Percentiles rank a stretch among this genome's conserved stretches.
Evolutionary conservation across 768 basidiomycete species (phyloP).

Genomic region (Mycena capillaripes): DNA sequence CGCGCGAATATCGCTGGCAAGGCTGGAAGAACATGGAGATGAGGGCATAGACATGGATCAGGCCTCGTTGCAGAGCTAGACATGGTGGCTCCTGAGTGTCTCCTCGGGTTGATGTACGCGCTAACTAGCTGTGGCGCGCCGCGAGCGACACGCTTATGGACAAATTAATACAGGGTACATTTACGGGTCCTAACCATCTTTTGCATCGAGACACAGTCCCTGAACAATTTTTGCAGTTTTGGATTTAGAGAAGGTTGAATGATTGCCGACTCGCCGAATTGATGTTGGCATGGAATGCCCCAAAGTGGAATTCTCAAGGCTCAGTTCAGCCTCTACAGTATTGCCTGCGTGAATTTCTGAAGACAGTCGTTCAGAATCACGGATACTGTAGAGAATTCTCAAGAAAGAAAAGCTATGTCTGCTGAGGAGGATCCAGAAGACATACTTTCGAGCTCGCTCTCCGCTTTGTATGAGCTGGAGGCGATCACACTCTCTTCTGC

Average conservation of each 20-base stretch:
- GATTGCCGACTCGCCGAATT: neutral
- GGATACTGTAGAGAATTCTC: no score
- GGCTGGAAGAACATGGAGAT: neutral
- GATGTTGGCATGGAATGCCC: neutral
- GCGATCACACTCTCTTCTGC: conserved; percentile 73
- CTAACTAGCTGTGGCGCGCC: no score
- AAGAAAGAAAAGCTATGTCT: neutral
- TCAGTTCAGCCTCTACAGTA: no score
- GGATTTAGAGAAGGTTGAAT: neutral
- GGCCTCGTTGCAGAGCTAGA: neutral
- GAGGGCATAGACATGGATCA: neutral
- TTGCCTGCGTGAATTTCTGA: no score
- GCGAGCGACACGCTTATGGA: no score
- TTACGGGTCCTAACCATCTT: no score
- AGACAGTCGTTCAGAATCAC: no score
- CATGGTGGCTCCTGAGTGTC: conserved; percentile 1
- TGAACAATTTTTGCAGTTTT: no score
- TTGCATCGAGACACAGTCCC: no score
- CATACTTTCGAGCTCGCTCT: conserved; percentile 74
- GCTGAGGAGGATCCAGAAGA: conserved; percentile 67
- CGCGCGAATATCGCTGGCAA: conserved; percentile 12
- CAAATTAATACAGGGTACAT: no score
- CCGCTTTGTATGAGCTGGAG: conserved; percentile 70
- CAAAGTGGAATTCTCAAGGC: neutral
- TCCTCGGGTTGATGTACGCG: neutral